These are phyloP conservation scores for Oemleria cerasiformis DNA, from an alignment of 306 rosid genomes.

Conservation along the genomic window DNA sequence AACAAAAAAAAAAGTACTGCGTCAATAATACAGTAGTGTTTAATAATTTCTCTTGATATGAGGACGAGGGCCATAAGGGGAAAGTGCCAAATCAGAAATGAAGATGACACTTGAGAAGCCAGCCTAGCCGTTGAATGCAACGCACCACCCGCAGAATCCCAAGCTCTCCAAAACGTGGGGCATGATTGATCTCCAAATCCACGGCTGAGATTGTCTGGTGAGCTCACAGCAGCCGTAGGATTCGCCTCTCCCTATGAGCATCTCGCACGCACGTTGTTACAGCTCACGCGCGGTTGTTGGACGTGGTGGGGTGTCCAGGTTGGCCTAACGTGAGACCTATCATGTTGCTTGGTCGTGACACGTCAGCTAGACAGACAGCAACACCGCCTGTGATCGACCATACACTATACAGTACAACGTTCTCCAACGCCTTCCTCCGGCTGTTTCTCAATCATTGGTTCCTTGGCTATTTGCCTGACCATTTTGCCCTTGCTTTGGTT, in stretches of 20 bases:
- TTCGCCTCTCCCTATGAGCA: neutral
- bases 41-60: neutral
- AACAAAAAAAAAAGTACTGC: too few relatives aligned
- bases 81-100: conserved; percentile 16
- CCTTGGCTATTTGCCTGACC: neutral
- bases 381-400: conserved; percentile 21
- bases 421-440: conserved; percentile 32
- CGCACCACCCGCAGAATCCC: conserved; percentile 50
- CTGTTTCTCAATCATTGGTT: conserved; percentile 46
- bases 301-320: conserved; percentile 43
- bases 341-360: conserved; percentile 55
- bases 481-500: neutral
- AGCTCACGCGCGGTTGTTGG: conserved; percentile 65
- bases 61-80: neutral
- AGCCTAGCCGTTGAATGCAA: conserved; percentile 46
- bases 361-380: conserved; percentile 31
- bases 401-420: conserved; percentile 30
- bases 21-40: too few relatives aligned
- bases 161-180: conserved; percentile 31
- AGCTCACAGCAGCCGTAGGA: conserved; percentile 26
- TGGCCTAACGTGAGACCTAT: conserved; percentile 59
- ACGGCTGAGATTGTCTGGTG: conserved; percentile 27
- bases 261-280: conserved; percentile 52
- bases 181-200: neutral
- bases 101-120: conserved; percentile 20